Percentiles rank a stretch among this genome's conserved stretches.
Conservation (phyloP, 2,329 filamentous ascomycete genomes). For the Thielaviopsis euricoi region DNA sequence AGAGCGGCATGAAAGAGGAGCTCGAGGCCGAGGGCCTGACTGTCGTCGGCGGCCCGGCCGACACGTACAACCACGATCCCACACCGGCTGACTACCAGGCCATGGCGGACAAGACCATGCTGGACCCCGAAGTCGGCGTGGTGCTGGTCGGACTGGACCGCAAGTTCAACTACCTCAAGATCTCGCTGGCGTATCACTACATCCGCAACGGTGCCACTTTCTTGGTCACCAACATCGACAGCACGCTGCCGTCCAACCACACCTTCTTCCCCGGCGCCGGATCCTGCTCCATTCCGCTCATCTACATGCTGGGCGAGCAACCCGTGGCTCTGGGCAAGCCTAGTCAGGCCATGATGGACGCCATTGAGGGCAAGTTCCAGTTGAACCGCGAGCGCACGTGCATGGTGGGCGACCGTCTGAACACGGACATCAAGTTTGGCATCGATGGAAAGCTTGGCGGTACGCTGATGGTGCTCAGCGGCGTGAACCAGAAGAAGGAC, state of each 20-base stretch:
- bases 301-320: constrained; percentile 51
- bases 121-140: constrained; percentile 79
- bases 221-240: constrained; percentile 85
- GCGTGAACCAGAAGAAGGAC: constrained; percentile 72
- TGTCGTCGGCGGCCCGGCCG: constrained; percentile 78
- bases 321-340: constrained; percentile 81
- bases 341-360: constrained; percentile 98
- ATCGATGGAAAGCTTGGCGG: constrained; percentile 81
- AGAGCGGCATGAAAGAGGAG: constrained; percentile 81
- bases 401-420: constrained; percentile 87
- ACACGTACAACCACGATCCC: constrained; percentile 59
- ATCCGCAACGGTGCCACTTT: constrained; percentile 68
- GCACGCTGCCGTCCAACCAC: constrained; percentile 67
- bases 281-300: constrained; percentile 59
- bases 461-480: constrained; percentile 79
- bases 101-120: constrained; percentile 55
- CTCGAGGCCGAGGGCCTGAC: constrained; percentile 62
- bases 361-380: constrained; percentile 87
- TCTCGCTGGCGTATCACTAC: constrained; percentile 73
- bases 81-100: constrained; percentile 62
- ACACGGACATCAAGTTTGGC: constrained; percentile 94
- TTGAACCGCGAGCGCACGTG: constrained; percentile 73
- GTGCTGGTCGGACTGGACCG: constrained; percentile 87
- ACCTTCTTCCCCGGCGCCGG: constrained; percentile 86
- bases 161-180: constrained; percentile 89